A percentile compares a stretch with the other conserved stretches of the same genome.
Conservation (phyloP, 108 stramenopile species). For the Nitzschia sp. region DNA sequence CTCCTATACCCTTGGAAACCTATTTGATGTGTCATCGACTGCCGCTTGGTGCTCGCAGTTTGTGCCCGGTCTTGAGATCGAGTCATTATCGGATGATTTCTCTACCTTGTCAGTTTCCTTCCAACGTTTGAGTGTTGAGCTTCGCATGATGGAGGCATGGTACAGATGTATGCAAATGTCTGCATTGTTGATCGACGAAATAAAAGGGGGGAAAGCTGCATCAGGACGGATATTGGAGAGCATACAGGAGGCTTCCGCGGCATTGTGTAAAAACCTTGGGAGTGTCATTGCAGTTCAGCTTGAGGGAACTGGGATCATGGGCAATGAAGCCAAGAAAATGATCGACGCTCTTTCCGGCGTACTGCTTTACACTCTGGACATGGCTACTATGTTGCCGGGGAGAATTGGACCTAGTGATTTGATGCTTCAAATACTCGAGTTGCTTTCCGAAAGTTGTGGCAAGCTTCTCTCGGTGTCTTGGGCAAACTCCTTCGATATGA, state of each 20-base stretch:
- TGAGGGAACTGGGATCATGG: conserved; percentile 19
- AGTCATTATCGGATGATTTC: background rate
- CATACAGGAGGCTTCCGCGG: conserved; percentile 5
- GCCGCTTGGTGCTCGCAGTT: conserved; percentile 10
- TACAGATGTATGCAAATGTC: conserved; percentile 9
- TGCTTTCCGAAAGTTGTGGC: background rate
- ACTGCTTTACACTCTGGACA: conserved; percentile 23
- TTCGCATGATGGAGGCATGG: conserved; percentile 23
- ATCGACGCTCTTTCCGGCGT: conserved; percentile 10
- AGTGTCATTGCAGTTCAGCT: conserved; percentile 19
- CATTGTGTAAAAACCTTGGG: conserved; percentile 14
- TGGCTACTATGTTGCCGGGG: background rate
- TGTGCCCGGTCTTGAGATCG: background rate
- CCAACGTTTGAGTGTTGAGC: conserved; percentile 10
- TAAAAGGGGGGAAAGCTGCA: background rate
- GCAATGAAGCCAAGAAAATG: conserved; percentile 13
- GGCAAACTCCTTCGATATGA: no score
- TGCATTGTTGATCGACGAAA: conserved; percentile 2
- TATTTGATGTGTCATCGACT: conserved; percentile 26
- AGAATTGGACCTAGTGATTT: background rate
- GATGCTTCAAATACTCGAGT: background rate
- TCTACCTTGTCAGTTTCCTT: conserved; percentile 10
- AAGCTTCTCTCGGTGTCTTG: background rate
- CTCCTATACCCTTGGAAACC: conserved; percentile 21
- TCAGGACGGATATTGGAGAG: conserved; percentile 2